Percentiles rank a stretch among this genome's conserved stretches.
phyloP scores from a whole-genome alignment of 345 rosid species.

The Acer saccharum region DNA sequence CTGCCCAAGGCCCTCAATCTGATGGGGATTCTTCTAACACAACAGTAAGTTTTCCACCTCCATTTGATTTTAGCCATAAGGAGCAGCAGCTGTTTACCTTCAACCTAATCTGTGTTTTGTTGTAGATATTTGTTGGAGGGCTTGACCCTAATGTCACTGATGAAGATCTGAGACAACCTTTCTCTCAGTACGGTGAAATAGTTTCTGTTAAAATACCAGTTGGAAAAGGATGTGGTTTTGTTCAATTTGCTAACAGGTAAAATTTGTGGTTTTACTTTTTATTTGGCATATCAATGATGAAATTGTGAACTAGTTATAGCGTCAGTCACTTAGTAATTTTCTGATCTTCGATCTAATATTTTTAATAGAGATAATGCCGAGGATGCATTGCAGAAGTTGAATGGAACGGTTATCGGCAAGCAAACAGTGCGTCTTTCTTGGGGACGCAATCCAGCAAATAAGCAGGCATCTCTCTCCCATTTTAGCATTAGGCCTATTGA shows the following conservation, averaged over 20 bases:
- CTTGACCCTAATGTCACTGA: constrained; percentile 86
- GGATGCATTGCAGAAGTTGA: constrained; percentile 84
- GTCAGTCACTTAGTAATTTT: not conserved
- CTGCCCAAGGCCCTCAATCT: constrained; percentile 51
- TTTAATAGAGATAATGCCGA: constrained; percentile 70
- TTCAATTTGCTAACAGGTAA: constrained; percentile 88
- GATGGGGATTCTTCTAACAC: constrained; percentile 81
- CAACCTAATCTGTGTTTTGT: constrained; percentile 28
- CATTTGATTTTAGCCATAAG: constrained; percentile 24
- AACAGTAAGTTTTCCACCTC: constrained; percentile 57
- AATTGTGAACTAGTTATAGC: not conserved
- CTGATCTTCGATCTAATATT: constrained; percentile 12
- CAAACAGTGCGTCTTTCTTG: constrained; percentile 82
- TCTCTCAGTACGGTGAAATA: constrained; percentile 82
- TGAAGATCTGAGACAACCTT: constrained; percentile 85
- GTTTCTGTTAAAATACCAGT: constrained; percentile 86
- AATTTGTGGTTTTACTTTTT: constrained; percentile 10
- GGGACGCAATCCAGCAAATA: constrained; percentile 82
- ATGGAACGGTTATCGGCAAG: constrained; percentile 63
- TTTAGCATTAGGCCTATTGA: not conserved
- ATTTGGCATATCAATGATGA: not conserved
- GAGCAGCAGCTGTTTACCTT: constrained; percentile 11
- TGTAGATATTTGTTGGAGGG: constrained; percentile 96
- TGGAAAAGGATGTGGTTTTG: constrained; percentile 95
- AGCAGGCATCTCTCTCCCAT: constrained; percentile 47